Conservation (phyloP, 176 grass and related monocot genomes). For the Triticum dicoccoides region DNA sequence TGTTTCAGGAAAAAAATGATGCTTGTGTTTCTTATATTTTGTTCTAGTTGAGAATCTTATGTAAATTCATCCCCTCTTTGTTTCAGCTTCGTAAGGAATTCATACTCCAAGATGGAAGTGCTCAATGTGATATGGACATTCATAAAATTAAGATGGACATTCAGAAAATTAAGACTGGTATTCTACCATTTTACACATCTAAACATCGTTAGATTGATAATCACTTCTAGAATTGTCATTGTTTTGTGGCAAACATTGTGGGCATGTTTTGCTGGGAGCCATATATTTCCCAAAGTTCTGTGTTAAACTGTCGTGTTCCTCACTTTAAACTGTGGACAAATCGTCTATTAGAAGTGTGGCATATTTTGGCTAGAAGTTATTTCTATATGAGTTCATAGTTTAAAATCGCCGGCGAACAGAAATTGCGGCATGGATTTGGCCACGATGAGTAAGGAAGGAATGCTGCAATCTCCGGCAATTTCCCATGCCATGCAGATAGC, state of each 20-base stretch:
- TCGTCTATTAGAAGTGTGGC: background rate
- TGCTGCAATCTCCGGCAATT: no score
- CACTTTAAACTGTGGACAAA: background rate
- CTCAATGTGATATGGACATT: conserved; percentile 51
- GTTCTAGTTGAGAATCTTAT: background rate
- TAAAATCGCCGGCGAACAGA: no score
- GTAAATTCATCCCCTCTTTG: background rate
- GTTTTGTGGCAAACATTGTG: background rate
- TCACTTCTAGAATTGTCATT: background rate
- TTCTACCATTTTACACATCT: background rate
- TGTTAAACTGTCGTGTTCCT: background rate
- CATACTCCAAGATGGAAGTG: conserved; percentile 35
- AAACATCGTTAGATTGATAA: background rate
- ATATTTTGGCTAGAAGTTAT: background rate
- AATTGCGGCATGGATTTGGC: no score
- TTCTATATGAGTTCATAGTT: background rate
- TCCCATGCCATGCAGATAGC: no score
- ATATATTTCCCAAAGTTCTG: background rate
- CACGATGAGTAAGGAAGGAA: no score
- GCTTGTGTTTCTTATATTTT: background rate
- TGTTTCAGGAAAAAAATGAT: background rate
- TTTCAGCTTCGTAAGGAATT: conserved; percentile 31
- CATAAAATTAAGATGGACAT: conserved; percentile 46
- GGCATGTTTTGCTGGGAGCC: background rate
- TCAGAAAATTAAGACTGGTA: conserved; percentile 34